Conservation (phyloP, 192 early-diverging fungal species). For the Rhizophlyctis rosea region DNA sequence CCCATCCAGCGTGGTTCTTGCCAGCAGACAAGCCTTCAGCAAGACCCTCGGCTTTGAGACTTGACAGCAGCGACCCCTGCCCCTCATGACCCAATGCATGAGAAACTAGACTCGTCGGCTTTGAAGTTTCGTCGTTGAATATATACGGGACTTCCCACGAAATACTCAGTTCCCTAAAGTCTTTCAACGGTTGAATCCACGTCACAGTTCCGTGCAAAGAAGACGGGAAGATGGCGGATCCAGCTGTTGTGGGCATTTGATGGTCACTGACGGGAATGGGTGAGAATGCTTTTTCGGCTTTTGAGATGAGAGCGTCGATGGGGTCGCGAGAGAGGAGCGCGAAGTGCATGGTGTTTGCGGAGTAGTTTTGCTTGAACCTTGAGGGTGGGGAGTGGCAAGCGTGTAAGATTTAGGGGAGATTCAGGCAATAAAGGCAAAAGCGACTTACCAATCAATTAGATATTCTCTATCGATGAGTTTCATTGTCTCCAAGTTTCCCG, state of each 20-base stretch:
- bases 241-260: conserved; percentile 4
- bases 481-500: conserved; percentile 48
- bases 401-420: no score
- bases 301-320: conserved; percentile 17
- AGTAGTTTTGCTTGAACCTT: conserved; percentile 26
- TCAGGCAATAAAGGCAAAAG: no score
- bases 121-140: conserved; percentile 24
- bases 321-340: conserved; percentile 28
- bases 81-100: conserved; percentile 39
- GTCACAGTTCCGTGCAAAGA: conserved; percentile 25
- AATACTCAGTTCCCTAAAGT: conserved; percentile 30
- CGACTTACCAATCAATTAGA: conserved; percentile 32
- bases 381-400: background rate
- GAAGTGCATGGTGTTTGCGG: conserved; percentile 39
- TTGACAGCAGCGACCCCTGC: conserved; percentile 26
- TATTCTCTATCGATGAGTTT: conserved; percentile 28
- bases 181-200: conserved; percentile 40
- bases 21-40: conserved; percentile 36
- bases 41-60: conserved; percentile 23
- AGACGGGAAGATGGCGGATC: conserved; percentile 2
- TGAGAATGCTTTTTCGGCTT: conserved; percentile 13
- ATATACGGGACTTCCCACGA: conserved; percentile 38
- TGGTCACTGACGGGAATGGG: conserved; percentile 12
- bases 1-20: conserved; percentile 19
- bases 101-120: conserved; percentile 26